A percentile compares a stretch with the other conserved stretches of the same genome.
These are phyloP conservation scores for Corymbia calophylla DNA, from an alignment of 441 rosid genomes.

Conservation along the genomic window DNA sequence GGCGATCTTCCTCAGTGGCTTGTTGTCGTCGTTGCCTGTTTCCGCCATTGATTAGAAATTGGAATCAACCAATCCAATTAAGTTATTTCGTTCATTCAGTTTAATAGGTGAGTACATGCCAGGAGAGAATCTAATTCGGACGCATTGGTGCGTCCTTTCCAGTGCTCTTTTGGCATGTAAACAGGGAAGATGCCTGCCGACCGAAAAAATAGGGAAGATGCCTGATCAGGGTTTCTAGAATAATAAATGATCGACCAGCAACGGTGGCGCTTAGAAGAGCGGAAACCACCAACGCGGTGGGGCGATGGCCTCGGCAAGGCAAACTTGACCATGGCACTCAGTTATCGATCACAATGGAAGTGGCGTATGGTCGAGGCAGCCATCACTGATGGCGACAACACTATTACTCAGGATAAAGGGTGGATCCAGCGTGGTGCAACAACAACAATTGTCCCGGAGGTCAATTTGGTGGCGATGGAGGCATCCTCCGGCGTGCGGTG, in stretches of 20 bases:
- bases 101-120: background rate
- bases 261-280: too few species aligned
- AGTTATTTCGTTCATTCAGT: background rate
- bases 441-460: too few species aligned
- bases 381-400: too few species aligned
- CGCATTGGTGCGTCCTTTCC: background rate
- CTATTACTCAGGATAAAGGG: too few species aligned
- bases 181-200: background rate
- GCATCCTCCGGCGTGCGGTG: too few species aligned
- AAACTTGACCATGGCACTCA: too few species aligned
- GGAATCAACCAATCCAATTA: background rate
- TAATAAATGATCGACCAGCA: background rate
- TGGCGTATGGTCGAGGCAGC: too few species aligned
- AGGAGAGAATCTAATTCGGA: background rate
- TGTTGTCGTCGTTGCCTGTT: slow-evolving; percentile 9
- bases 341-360: too few species aligned
- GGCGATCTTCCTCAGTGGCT: slow-evolving; percentile 60
- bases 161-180: background rate
- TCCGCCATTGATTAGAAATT: background rate
- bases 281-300: background rate
- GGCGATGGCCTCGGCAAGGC: too few species aligned
- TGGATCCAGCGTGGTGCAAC: too few species aligned
- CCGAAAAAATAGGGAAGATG: background rate
- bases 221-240: background rate
- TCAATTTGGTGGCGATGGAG: too few species aligned